Evolutionary conservation across 495 filamentous ascomycete genomes (phyloP), one percentile per base, ranked within the genome.

Genomic region (Penicillium coffeae): DNA sequence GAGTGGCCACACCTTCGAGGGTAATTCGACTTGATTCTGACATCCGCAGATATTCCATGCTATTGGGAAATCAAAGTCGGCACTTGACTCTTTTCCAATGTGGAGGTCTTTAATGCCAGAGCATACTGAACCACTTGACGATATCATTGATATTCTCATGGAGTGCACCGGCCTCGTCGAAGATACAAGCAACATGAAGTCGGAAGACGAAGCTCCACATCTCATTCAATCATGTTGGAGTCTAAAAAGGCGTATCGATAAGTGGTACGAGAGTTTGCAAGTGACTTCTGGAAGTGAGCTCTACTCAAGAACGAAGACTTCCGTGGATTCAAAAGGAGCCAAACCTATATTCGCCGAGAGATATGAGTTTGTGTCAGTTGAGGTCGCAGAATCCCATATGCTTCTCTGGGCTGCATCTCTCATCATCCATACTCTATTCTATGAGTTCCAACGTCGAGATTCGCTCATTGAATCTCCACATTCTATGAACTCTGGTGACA

Each of bases 81-180:
- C 48, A 8, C 45, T 52, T 34, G 21, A 35, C 3, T 56, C 42
- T 21, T 56, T 45, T 19, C 48, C 48, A 9, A 56, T 52, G 45
- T 52, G 45, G 48, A 49, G 43, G 38, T 21, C 21, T 1, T 13
- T 51, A 41, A 35, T 47, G 21, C 50, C 54, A 9, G 19, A 3
- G 14, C 30, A 49, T 3, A 33, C 39, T 14, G 27, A 49, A 18
- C 45, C 41, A 2, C 15, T 49, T 2, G 54, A 56, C n/a, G 44
- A 52, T 10, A 49, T 56, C 4, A 52, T 56, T 8, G 48, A 56
- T 19, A 56, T 48, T n/a, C 35, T 51, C n/a, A 51, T 56, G 48
- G 34, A 37, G 20, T 56, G 54, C 36, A 52, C 48, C 2, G 20
- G 16, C 19, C 40, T 49, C 2, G 15, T 56, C n/a, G 48, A 48